phyloP scores from a whole-genome alignment of 2,329 filamentous ascomycete genomes.

The Penicillium janthinellum region DNA sequence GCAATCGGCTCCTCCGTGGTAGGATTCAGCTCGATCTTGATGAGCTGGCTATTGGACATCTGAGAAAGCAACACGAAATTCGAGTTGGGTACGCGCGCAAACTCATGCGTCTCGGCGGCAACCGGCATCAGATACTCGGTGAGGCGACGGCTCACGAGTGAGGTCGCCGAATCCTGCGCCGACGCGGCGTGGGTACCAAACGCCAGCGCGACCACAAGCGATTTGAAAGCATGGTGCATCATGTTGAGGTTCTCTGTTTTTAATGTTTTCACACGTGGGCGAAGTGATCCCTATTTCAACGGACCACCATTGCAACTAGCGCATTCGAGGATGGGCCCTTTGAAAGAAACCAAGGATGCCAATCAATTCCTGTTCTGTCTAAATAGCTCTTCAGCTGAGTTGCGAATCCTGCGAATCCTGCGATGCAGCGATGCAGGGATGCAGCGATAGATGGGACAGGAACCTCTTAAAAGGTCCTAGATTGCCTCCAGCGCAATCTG shows the following conservation, averaged over 20 bases:
- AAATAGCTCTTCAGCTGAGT: too few species aligned
- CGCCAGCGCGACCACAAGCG: constrained; percentile 10
- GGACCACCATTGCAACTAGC: too few species aligned
- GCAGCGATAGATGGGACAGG: too few species aligned
- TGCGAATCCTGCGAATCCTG: too few species aligned
- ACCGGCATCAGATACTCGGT: constrained; percentile 22
- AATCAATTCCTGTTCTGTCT: too few species aligned
- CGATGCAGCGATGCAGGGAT: too few species aligned
- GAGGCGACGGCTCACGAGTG: constrained; percentile 15
- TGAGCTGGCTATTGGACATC: constrained; percentile 22
- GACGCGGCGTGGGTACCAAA: constrained; percentile 5
- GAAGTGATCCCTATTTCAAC: neutral
- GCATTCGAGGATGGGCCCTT: too few species aligned
- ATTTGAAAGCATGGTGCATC: constrained; percentile 10
- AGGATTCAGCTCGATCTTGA: constrained; percentile 21
- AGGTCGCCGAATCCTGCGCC: constrained; percentile 7
- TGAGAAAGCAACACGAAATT: constrained; percentile 22
- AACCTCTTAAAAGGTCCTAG: too few species aligned
- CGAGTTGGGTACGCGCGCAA: constrained; percentile 19
- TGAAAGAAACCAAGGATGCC: too few species aligned
- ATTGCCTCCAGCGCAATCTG: too few species aligned
- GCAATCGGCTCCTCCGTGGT: constrained; percentile 16
- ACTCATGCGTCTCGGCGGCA: constrained; percentile 19
- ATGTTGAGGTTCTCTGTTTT: constrained; percentile 3
- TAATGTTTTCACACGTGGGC: neutral